Evolutionary conservation across 2,329 filamentous ascomycete genomes (phyloP).

Genomic region (Diaporthe sp.): DNA sequence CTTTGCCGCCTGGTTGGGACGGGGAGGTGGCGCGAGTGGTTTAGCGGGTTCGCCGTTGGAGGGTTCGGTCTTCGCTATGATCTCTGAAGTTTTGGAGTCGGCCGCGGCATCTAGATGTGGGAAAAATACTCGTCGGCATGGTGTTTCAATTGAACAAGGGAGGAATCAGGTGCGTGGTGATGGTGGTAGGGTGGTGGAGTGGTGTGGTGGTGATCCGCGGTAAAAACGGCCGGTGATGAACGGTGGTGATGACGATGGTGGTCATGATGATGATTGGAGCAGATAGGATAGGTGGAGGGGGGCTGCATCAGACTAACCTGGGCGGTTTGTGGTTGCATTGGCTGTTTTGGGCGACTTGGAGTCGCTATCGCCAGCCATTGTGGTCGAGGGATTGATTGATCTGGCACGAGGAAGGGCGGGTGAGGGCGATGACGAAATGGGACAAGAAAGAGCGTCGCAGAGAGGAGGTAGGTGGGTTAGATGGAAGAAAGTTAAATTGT

Average conservation of each 20-base stretch:
- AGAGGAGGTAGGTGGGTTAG: slow-evolving; percentile 20
- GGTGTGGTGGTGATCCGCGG: slow-evolving; percentile 4
- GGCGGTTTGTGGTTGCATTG: slow-evolving; percentile 40
- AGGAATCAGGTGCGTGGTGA: slow-evolving; percentile 31
- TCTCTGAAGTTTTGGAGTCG: slow-evolving; percentile 58
- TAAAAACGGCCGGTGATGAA: neutral
- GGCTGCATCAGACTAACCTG: slow-evolving; percentile 33
- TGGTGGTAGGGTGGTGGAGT: neutral
- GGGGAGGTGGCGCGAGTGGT: slow-evolving; percentile 77
- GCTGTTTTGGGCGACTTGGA: slow-evolving; percentile 61
- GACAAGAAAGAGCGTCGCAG: slow-evolving; percentile 24
- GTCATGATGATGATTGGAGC: neutral
- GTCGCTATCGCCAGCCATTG: slow-evolving; percentile 45
- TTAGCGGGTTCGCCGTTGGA: slow-evolving; percentile 69
- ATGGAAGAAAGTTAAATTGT: slow-evolving; percentile 32
- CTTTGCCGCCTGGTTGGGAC: slow-evolving; percentile 59
- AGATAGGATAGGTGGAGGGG: slow-evolving; percentile 2
- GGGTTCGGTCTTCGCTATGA: slow-evolving; percentile 59
- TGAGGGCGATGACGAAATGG: slow-evolving; percentile 57
- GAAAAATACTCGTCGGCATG: slow-evolving; percentile 29
- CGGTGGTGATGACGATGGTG: neutral
- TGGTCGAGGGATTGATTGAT: slow-evolving; percentile 18
- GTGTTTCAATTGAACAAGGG: slow-evolving; percentile 19
- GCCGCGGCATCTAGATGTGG: slow-evolving; percentile 52
- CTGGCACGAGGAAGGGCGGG: slow-evolving; percentile 7